Conservation (phyloP, 2,329 filamentous ascomycete genomes). For the Zopfia rhizophila region DNA sequence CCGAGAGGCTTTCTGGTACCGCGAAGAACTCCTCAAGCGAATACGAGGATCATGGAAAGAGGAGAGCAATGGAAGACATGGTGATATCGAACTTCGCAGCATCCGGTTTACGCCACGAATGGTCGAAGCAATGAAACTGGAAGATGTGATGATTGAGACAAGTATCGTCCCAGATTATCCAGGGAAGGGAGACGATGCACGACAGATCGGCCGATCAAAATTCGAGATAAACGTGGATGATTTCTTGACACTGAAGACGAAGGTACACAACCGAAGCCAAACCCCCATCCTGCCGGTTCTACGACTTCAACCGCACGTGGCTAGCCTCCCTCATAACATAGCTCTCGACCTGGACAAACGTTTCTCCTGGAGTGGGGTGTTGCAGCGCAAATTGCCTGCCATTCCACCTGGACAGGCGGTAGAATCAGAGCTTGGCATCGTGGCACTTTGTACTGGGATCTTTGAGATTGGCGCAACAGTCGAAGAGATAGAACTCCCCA, state of each 20-base stretch:
- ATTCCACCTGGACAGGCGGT: slow-evolving; percentile 68
- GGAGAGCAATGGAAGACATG: slow-evolving; percentile 64
- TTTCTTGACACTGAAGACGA: slow-evolving; percentile 76
- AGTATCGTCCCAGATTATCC: slow-evolving; percentile 36
- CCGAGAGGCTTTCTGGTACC: slow-evolving; percentile 91
- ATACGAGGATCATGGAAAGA: slow-evolving; percentile 79
- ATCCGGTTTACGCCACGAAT: slow-evolving; percentile 79
- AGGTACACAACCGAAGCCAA: slow-evolving; percentile 77
- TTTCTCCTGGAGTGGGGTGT: slow-evolving; percentile 83
- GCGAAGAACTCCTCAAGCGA: slow-evolving; percentile 79
- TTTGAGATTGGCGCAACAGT: slow-evolving; percentile 85
- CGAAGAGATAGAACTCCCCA: slow-evolving; percentile 75
- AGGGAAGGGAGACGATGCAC: slow-evolving; percentile 32
- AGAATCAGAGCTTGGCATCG: slow-evolving; percentile 74
- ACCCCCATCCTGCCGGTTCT: slow-evolving; percentile 76
- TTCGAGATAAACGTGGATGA: slow-evolving; percentile 65
- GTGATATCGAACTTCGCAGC: slow-evolving; percentile 78
- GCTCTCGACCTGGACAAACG: slow-evolving; percentile 85
- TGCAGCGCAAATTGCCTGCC: slow-evolving; percentile 77
- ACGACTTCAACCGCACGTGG: slow-evolving; percentile 79
- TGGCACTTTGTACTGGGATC: slow-evolving; percentile 79
- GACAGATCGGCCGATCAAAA: slow-evolving; percentile 56
- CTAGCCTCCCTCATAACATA: slow-evolving; percentile 75
- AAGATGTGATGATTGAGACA: slow-evolving; percentile 76
- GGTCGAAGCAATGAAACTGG: slow-evolving; percentile 83